Conservation (phyloP, 257 asterid species). For the Solanum okadae region DNA sequence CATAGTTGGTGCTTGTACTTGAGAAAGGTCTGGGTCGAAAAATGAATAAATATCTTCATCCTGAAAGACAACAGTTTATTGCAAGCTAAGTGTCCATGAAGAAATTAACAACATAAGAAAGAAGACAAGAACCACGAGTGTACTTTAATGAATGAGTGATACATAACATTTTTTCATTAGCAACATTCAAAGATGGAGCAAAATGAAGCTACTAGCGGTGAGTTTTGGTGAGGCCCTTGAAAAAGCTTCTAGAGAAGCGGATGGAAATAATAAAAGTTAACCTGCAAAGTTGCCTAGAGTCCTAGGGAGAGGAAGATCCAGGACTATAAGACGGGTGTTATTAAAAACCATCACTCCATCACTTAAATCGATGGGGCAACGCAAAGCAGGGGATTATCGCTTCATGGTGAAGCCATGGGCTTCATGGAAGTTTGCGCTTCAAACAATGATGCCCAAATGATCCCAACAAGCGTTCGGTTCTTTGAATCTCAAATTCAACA, state of each 20-base stretch:
- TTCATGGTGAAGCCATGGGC: background rate
- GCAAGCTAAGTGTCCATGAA: background rate
- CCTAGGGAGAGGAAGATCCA: background rate
- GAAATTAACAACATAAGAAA: background rate
- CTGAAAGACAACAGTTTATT: conserved; percentile 17
- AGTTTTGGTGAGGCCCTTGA: background rate
- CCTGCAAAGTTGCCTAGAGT: background rate
- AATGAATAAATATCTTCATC: conserved; percentile 82
- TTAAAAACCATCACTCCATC: background rate
- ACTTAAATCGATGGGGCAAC: background rate
- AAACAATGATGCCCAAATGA: background rate
- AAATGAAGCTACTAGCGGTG: background rate
- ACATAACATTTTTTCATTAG: background rate
- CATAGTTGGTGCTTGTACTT: conserved; percentile 28
- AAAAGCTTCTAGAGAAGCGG: background rate
- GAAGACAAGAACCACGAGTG: background rate
- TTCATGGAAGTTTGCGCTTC: background rate
- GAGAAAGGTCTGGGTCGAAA: conserved; percentile 86
- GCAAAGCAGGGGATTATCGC: background rate
- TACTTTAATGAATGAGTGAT: background rate
- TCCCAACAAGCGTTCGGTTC: background rate
- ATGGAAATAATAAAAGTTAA: background rate
- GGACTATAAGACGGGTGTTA: background rate
- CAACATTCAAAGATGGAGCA: background rate
- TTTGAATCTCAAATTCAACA: background rate